Percentiles rank a stretch among this genome's conserved stretches.
These are phyloP conservation scores for Aspergillus sp. DNA, from an alignment of 2,329 filamentous ascomycete species.

Conservation along the genomic window DNA sequence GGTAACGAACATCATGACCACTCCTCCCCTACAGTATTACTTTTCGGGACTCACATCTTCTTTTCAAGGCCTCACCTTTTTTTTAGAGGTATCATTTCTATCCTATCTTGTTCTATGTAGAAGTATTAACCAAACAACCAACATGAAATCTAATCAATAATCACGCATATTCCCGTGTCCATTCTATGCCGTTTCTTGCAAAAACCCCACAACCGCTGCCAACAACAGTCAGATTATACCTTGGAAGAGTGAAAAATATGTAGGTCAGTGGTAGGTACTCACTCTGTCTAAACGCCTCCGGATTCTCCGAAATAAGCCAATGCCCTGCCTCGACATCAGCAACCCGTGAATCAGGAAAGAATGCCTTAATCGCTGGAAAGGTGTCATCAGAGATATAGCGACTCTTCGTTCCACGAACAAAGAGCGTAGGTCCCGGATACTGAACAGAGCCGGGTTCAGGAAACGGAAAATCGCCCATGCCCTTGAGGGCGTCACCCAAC, in stretches of 20 bases:
- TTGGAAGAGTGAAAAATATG: not conserved
- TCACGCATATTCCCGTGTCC: not conserved
- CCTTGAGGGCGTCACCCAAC: constrained; percentile 65
- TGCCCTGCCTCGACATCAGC: constrained; percentile 44
- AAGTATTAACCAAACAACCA: not conserved
- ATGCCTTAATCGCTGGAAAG: constrained; percentile 40
- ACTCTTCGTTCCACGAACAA: constrained; percentile 57
- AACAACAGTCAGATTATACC: not conserved
- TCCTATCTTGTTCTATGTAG: not conserved
- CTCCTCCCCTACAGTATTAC: not conserved
- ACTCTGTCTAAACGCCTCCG: constrained; percentile 43
- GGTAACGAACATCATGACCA: not conserved
- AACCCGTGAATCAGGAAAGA: constrained; percentile 43
- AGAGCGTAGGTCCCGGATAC: constrained; percentile 76
- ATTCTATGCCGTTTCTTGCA: constrained; percentile 23
- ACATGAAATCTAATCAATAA: not conserved
- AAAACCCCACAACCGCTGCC: constrained; percentile 36
- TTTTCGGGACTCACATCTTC: not conserved
- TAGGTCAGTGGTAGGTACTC: constrained; percentile 13
- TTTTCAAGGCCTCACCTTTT: not conserved
- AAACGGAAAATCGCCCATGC: constrained; percentile 88
- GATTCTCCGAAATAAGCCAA: constrained; percentile 47
- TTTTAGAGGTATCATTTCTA: not conserved
- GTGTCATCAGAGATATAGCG: constrained; percentile 42
- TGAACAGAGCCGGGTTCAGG: constrained; percentile 65